Conservation (phyloP, 2,329 filamentous ascomycete species). For the Coniochaeta sp. region DNA sequence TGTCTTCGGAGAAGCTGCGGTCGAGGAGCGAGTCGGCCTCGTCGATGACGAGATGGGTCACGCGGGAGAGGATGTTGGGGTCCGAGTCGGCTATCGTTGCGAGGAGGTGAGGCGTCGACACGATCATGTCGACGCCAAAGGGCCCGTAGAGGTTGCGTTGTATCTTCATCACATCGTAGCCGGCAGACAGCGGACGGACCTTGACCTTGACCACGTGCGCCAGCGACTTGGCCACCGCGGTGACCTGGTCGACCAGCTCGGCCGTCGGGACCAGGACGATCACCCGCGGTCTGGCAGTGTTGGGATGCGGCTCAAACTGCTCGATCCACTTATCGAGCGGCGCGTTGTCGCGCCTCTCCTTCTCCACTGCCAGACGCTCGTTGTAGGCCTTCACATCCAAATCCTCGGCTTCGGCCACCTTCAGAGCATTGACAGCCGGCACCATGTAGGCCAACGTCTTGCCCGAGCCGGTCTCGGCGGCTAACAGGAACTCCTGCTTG, state of each 20-base stretch:
- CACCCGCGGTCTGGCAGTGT: slow-evolving; percentile 70
- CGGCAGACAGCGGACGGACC: slow-evolving; percentile 73
- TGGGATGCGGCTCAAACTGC: slow-evolving; percentile 64
- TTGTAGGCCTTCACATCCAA: slow-evolving; percentile 50
- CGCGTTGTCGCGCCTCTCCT: slow-evolving; percentile 44
- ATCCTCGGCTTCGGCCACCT: slow-evolving; percentile 62
- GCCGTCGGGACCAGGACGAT: slow-evolving; percentile 87
- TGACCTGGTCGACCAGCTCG: slow-evolving; percentile 86
- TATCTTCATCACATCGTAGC: slow-evolving; percentile 70
- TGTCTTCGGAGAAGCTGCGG: slow-evolving; percentile 81
- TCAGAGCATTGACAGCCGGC: slow-evolving; percentile 78
- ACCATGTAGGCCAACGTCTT: slow-evolving; percentile 93
- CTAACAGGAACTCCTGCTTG: slow-evolving; percentile 64
- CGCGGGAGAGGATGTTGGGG: slow-evolving; percentile 86
- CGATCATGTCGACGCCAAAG: slow-evolving; percentile 73
- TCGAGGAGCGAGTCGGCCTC: slow-evolving; percentile 96
- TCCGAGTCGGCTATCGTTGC: slow-evolving; percentile 82
- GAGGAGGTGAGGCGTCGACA: slow-evolving; percentile 85
- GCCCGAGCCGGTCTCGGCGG: slow-evolving; percentile 93
- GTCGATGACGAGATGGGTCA: slow-evolving; percentile 82
- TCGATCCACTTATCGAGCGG: slow-evolving; percentile 40
- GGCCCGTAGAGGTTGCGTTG: slow-evolving; percentile 76
- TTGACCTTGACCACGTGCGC: slow-evolving; percentile 85
- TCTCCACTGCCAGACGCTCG: slow-evolving; percentile 46
- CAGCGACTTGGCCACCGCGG: slow-evolving; percentile 69